Conservation (phyloP, 2,329 filamentous ascomycete genomes). For the Periconia sp. region DNA sequence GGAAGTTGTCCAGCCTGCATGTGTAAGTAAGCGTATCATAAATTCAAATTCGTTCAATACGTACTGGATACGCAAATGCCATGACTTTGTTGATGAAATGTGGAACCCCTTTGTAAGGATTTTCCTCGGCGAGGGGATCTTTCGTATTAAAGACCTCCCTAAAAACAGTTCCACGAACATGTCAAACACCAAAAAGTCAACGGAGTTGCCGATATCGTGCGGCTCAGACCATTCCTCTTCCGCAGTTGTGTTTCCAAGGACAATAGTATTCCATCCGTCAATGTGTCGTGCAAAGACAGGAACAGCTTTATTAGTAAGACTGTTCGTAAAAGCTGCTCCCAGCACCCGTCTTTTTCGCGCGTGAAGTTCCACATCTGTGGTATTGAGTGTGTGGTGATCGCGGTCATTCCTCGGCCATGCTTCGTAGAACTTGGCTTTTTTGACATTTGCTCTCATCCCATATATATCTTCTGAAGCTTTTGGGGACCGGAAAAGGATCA, state of each 20-base stretch:
- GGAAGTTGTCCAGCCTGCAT: too few relatives aligned
- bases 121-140: slow-evolving; percentile 13
- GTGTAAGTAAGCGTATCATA: too few relatives aligned
- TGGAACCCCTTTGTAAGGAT: slow-evolving; percentile 2
- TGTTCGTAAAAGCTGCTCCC: too few relatives aligned
- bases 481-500: slow-evolving; percentile 7
- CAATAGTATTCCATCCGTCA: slow-evolving; percentile 7
- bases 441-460: slow-evolving; percentile 10
- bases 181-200: slow-evolving; percentile 45
- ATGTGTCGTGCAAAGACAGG: neutral
- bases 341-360: too few relatives aligned
- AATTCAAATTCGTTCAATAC: too few relatives aligned
- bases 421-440: slow-evolving; percentile 10
- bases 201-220: slow-evolving; percentile 4
- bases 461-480: slow-evolving; percentile 9
- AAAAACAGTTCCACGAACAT: slow-evolving; percentile 46
- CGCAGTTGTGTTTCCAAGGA: too few relatives aligned
- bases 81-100: slow-evolving; percentile 1
- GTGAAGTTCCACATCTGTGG: neutral
- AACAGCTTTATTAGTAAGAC: too few relatives aligned
- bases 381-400: slow-evolving; percentile 5
- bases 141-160: slow-evolving; percentile 38
- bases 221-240: neutral
- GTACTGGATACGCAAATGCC: slow-evolving; percentile 4
- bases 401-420: slow-evolving; percentile 2